Evolutionary conservation across 495 filamentous ascomycete genomes (phyloP), one percentile per base, ranked within the genome.

Genomic region (Viridothelium virens): DNA sequence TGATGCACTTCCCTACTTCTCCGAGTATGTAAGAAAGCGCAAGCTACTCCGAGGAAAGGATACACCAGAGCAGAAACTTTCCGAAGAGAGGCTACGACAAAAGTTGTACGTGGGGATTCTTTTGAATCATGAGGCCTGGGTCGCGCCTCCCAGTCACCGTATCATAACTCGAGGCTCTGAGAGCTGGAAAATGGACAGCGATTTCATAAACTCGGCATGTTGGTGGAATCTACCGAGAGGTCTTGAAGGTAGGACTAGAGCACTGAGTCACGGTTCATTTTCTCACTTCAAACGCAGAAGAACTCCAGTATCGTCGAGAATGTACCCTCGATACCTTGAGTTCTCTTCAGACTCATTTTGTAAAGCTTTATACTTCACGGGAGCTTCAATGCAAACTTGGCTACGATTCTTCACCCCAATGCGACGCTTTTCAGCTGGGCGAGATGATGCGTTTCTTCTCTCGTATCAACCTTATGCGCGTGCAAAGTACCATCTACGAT

Each of bases 341-440:
- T 39, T 92, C 91, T 0, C 75, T 95, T 0, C 90, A 88, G 70
- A 80, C 81, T 0, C 84, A 92, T 70, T 93, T 93, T 68, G 75
- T 94, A 10, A 74, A 79, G 12, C 78, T 87, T 0, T 96, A 92
- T 74, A 81, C 79, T 3, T 87, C 84, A 12, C 73, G 76, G 18
- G 76, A 83, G 48, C 70, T 78, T 31, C 81, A 92, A 71, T 96
- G 91, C 74, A 86, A 85, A 64, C 83, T 89, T 0, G 89, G 89
- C 47, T 91, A 93, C 72, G 88, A 87, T 66, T 87, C 87, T 44
- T 88, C 85, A 47, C 77, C 81, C 16, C 83, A 88, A 67, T 96
- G 91, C 74, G 91, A 96, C 75, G 85, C 87, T 4, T 96, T 90
- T 74, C 90, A 96, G 70, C 81, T 95, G 0, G 91, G 91, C 16